Evolutionary conservation across 2,329 filamentous ascomycete species (phyloP), one percentile per base, ranked within the genome.

Genomic region (Talaromyces sp.): DNA sequence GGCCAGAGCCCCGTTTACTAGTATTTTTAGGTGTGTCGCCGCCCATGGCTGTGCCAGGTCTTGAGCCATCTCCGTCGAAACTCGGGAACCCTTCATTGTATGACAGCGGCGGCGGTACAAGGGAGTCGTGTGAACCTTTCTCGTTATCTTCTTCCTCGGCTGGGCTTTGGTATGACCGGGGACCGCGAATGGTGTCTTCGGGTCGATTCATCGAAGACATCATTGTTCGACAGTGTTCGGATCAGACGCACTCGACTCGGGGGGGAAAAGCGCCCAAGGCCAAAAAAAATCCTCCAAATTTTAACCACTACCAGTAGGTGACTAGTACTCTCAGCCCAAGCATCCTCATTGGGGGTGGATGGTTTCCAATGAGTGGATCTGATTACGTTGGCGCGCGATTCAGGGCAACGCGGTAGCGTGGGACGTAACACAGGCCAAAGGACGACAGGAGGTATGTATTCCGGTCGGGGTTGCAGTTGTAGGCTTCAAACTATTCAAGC

Each of bases 141-240:
- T 57, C 62, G 20, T 35, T 51, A 33, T 68, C 67, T 24, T 71
- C 70, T 32, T 75, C 72, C 10, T 70, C 68, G 24, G 57, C 50
- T 29, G 72, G 70, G 30, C 54, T 60, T 48, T 62, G 66, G 56
- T 68, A 68, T 30, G 65, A 54, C 53, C 62, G 70, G 58, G 61
- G 63, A 40, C 66, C 69, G 60, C 67, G 66, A 22, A 70, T 58
- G 11, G 66, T 69, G 55, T 75, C 72, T 52, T 75, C 73, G 39
- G 69, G 62, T 48, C 70, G 71, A 51, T 61, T 58, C 70, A 75
- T 75, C 41, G 68, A 66, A 55, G 66, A 63, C 52, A 71, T 58
- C 66, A 69, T 67, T 45, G 35, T 55, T 47, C 52, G 51, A 36
- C 16, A n/a, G 19, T 22, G 32, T 32, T 36, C 6, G 19, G 43